These are phyloP conservation scores for Eruca vesicaria DNA, from an alignment of 441 rosid genomes.

Conservation along the genomic window DNA sequence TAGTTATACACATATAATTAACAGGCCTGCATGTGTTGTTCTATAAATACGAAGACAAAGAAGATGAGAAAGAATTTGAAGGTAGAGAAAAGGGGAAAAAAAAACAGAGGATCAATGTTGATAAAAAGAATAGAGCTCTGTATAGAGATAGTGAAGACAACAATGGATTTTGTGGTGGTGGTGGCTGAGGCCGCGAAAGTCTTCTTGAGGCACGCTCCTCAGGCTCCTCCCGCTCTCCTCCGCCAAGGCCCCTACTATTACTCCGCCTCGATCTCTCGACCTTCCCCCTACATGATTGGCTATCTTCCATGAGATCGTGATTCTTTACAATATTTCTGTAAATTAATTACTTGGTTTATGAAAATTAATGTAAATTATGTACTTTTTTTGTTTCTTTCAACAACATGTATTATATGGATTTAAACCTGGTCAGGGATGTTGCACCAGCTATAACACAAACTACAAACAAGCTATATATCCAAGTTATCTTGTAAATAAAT, in stretches of 20 bases:
- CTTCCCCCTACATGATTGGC: constrained; percentile 21
- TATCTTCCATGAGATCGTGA: constrained; percentile 18
- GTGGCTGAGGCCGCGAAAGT: constrained; percentile 22
- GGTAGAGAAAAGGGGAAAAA: neutral
- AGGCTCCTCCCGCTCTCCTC: constrained; percentile 10
- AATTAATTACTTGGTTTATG: neutral
- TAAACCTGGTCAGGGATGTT: neutral
- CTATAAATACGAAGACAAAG: constrained; percentile 11
- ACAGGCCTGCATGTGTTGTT: constrained; percentile 7
- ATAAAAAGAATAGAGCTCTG: constrained; percentile 31
- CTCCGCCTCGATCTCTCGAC: neutral
- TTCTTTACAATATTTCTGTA: neutral
- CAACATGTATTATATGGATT: neutral
- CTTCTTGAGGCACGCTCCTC: constrained; percentile 22
- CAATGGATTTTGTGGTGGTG: constrained; percentile 14
- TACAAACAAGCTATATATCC: neutral
- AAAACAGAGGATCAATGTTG: constrained; percentile 6
- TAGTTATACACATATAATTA: constrained; percentile 10
- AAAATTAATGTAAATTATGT: neutral
- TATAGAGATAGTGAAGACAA: constrained; percentile 23
- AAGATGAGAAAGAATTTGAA: constrained; percentile 1
- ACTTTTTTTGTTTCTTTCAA: neutral
- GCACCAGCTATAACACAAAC: neutral
- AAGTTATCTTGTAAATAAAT: neutral
- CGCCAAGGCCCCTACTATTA: constrained; percentile 11